These are phyloP conservation scores for Lentinus tigrinus DNA, from an alignment of 768 basidiomycete genomes.

Conservation along the genomic window DNA sequence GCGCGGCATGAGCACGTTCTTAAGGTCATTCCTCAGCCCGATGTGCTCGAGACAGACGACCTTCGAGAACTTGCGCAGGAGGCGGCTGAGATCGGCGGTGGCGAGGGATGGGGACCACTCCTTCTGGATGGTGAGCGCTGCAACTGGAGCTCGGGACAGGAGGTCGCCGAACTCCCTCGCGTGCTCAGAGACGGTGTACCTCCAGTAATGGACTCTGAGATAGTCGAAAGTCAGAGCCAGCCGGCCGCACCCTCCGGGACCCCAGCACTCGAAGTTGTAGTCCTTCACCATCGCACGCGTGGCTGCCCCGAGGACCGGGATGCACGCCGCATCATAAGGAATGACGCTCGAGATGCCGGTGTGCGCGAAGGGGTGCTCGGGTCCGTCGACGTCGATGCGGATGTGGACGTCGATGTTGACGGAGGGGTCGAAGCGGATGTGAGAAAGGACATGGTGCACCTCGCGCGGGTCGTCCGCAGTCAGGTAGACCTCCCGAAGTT, in stretches of 20 bases:
- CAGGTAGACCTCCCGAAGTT: neutral
- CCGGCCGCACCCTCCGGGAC: neutral
- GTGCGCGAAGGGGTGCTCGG: neutral
- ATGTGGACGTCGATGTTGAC: neutral
- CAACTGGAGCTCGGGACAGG: neutral
- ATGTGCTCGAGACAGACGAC: neutral
- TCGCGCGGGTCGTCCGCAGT: neutral
- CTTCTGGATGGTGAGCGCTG: neutral
- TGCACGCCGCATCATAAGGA: neutral
- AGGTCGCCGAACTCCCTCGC: neutral
- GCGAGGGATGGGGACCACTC: neutral
- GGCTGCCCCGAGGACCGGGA: neutral
- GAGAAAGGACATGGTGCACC: neutral
- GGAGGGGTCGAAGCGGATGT: neutral
- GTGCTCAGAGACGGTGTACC: neutral
- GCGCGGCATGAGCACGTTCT: neutral
- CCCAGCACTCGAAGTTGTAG: neutral
- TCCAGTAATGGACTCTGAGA: neutral
- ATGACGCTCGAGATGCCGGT: neutral
- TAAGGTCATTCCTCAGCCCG: neutral
- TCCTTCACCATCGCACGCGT: neutral
- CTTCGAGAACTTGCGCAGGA: neutral
- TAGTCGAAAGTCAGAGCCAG: neutral
- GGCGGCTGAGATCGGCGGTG: neutral
- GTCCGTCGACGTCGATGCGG: neutral